Evolutionary conservation across 768 basidiomycete genomes (phyloP).

Genomic region (Dendrothele bispora): DNA sequence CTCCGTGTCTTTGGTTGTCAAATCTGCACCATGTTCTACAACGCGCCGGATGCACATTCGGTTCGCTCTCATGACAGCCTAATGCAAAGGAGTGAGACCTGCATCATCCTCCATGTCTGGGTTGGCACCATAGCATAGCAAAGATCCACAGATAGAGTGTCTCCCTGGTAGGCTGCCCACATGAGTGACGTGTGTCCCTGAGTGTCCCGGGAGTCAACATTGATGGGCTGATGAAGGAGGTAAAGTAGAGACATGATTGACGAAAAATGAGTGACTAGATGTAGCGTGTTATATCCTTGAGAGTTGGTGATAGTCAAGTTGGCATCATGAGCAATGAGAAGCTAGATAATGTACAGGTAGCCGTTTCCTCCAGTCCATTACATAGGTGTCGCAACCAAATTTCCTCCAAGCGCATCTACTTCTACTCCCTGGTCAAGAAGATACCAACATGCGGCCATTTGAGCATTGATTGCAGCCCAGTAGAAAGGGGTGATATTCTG

Average conservation of each 20-base stretch:
- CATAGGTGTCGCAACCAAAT: conserved; percentile 90
- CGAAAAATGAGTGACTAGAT: conserved; percentile 93
- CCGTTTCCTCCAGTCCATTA: conserved; percentile 99
- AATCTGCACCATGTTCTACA: conserved; percentile 82
- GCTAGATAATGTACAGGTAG: conserved; percentile 92
- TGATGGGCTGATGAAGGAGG: conserved; percentile 89
- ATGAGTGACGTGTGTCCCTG: conserved; percentile 94
- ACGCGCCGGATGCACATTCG: conserved; percentile 81
- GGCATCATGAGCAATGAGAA: conserved; percentile 85
- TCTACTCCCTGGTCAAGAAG: conserved; percentile 92
- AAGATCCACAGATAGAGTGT: conserved; percentile 87
- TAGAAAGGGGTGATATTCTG: conserved; percentile 96
- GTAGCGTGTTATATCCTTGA: conserved; percentile 95
- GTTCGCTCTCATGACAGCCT: conserved; percentile 98
- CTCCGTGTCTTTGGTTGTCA: conserved; percentile 75
- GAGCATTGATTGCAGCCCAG: conserved; percentile 98
- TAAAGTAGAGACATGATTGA: conserved; percentile 94
- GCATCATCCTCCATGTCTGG: conserved; percentile 73
- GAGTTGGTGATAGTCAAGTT: conserved; percentile 90
- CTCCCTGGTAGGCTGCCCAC: conserved; percentile 99
- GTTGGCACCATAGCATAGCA: conserved; percentile 86
- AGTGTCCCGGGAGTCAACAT: conserved; percentile 85
- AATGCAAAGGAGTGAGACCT: conserved; percentile 89
- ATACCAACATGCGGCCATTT: conserved; percentile 83
- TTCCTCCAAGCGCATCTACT: conserved; percentile 92